Conservation (phyloP, 352 stramenopile genomes). For the Phytophthora pistaciae region DNA sequence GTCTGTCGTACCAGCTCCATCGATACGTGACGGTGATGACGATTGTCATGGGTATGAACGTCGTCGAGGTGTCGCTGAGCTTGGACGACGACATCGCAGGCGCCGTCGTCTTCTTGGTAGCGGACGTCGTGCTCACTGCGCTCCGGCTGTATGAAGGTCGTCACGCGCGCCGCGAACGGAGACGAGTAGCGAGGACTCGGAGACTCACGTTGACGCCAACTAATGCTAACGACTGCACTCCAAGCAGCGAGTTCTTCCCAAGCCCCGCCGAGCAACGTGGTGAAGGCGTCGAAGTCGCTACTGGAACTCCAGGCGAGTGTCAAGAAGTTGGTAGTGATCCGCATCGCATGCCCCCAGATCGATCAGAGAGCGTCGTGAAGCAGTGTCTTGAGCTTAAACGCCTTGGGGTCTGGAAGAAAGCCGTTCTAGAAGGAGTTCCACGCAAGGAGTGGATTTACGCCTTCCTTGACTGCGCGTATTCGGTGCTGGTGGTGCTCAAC, state of each 20-base stretch:
- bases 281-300: neutral
- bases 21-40: constrained; percentile 40
- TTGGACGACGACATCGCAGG: constrained; percentile 38
- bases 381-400: constrained; percentile 33
- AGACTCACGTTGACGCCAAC: constrained; percentile 29
- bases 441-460: constrained; percentile 29
- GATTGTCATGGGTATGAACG: constrained; percentile 44
- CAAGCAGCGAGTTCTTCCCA: constrained; percentile 9
- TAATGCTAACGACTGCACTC: neutral
- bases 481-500: constrained; percentile 34
- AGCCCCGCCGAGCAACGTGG: neutral
- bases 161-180: constrained; percentile 16
- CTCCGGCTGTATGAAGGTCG: constrained; percentile 30
- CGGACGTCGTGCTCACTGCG: constrained; percentile 34
- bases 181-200: constrained; percentile 7
- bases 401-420: constrained; percentile 24
- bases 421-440: constrained; percentile 17
- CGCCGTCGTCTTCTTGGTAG: constrained; percentile 38
- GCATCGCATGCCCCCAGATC: constrained; percentile 11
- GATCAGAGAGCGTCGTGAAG: constrained; percentile 21
- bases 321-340: constrained; percentile 5
- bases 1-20: constrained; percentile 41
- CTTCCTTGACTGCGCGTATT: constrained; percentile 22
- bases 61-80: constrained; percentile 23
- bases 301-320: constrained; percentile 12